Evolutionary conservation across 305 asterid genomes (phyloP).

Genomic region (Solanum hybrid): DNA sequence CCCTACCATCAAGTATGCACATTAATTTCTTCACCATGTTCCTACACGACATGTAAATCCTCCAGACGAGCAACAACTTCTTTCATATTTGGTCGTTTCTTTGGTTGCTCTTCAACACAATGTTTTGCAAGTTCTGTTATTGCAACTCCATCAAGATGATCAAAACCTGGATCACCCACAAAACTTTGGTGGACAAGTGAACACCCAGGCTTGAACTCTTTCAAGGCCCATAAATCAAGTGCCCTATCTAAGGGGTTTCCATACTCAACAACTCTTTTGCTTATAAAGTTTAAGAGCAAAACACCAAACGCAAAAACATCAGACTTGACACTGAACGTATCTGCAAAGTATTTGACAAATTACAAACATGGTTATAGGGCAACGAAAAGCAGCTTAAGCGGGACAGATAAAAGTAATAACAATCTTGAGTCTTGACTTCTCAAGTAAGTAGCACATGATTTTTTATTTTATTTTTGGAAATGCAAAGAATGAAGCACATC

Average conservation of each 20-base stretch:
- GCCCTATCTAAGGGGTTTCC: background rate
- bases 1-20: background rate
- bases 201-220: background rate
- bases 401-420: background rate
- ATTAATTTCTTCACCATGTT: background rate
- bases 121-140: background rate
- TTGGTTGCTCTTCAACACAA: background rate
- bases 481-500: background rate
- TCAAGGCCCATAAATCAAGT: background rate
- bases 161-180: background rate
- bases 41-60: background rate
- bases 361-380: background rate
- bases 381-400: background rate
- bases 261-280: background rate
- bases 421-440: background rate
- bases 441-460: background rate
- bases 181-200: background rate
- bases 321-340: background rate
- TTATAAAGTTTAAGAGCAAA: background rate
- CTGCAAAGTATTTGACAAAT: background rate
- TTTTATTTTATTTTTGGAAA: background rate
- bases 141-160: background rate
- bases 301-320: background rate
- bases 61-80: background rate
- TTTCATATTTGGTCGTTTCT: background rate